phyloP scores from a whole-genome alignment of 2,329 filamentous ascomycete genomes.

The Alternaria sp. region DNA sequence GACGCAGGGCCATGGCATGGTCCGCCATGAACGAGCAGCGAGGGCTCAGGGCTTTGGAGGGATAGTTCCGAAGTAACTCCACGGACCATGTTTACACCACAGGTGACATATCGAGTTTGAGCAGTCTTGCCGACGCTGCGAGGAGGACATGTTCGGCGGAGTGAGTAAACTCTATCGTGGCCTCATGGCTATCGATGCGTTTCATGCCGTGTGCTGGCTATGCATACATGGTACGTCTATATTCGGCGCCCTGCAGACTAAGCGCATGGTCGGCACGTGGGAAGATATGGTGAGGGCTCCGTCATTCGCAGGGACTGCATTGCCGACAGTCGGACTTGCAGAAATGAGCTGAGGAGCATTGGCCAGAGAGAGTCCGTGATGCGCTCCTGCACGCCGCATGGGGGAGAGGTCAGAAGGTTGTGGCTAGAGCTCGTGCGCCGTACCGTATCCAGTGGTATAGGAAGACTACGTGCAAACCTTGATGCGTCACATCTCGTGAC shows the following conservation, averaged over 20 bases:
- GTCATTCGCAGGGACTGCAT: slow-evolving; percentile 17
- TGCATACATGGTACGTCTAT: slow-evolving; percentile 27
- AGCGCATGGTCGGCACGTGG: slow-evolving; percentile 28
- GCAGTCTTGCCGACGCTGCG: slow-evolving; percentile 5
- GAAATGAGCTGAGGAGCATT: slow-evolving; percentile 11
- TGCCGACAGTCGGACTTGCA: slow-evolving; percentile 18
- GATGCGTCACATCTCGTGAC: neutral
- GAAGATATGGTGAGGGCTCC: slow-evolving; percentile 13
- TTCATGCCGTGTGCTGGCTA: slow-evolving; percentile 21
- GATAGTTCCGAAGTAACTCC: slow-evolving; percentile 11
- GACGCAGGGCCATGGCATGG: slow-evolving; percentile 7
- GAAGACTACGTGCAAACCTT: neutral
- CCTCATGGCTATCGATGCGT: slow-evolving; percentile 14
- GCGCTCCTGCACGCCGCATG: slow-evolving; percentile 22
- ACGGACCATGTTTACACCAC: slow-evolving; percentile 9
- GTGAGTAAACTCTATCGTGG: slow-evolving; percentile 22
- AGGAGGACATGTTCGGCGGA: neutral
- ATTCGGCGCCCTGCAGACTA: slow-evolving; percentile 12
- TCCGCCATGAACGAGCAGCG: neutral
- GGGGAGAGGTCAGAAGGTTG: slow-evolving; percentile 3
- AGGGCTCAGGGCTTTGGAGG: neutral
- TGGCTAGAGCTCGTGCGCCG: slow-evolving; percentile 12
- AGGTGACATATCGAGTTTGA: slow-evolving; percentile 2
- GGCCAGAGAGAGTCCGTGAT: slow-evolving; percentile 19
- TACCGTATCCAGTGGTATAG: neutral